Evolutionary conservation across 2,329 filamentous ascomycete genomes (phyloP).

Genomic region (Penicillium fuscoglaucum): DNA sequence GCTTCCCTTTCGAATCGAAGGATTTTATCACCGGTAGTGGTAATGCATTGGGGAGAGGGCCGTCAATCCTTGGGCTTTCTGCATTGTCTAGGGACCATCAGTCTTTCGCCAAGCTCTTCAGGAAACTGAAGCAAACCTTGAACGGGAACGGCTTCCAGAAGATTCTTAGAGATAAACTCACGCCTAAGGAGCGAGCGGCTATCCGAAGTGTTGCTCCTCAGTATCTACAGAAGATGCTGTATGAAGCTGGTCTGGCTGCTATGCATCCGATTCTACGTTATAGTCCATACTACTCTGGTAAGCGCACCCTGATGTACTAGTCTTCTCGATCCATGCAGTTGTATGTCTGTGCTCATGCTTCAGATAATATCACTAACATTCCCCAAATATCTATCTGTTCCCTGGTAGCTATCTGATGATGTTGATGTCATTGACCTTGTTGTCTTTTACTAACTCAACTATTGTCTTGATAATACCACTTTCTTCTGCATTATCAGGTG

Average conservation of each 20-base stretch:
- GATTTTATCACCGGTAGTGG: background rate
- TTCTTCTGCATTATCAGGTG: background rate
- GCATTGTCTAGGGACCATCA: background rate
- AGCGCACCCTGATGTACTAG: background rate
- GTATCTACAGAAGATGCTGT: background rate
- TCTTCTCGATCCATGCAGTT: background rate
- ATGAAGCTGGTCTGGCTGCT: background rate
- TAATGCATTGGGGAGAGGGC: background rate
- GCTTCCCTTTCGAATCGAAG: background rate
- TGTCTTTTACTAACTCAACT: background rate
- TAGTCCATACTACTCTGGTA: background rate
- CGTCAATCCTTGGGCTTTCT: background rate
- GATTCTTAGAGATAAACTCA: background rate
- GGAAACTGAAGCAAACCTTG: background rate
- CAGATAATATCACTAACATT: background rate
- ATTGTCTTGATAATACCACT: background rate
- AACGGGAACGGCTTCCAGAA: background rate
- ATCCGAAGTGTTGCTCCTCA: slow-evolving; percentile 3
- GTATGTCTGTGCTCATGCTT: background rate
- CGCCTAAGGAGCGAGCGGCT: background rate
- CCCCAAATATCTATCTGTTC: too few relatives aligned
- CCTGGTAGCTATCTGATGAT: background rate
- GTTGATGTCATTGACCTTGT: background rate
- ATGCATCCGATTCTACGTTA: background rate
- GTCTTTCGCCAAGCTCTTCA: background rate